Conservation (phyloP, 1,284 basidiomycete genomes). For the Kalmanozyma brasiliensis region DNA sequence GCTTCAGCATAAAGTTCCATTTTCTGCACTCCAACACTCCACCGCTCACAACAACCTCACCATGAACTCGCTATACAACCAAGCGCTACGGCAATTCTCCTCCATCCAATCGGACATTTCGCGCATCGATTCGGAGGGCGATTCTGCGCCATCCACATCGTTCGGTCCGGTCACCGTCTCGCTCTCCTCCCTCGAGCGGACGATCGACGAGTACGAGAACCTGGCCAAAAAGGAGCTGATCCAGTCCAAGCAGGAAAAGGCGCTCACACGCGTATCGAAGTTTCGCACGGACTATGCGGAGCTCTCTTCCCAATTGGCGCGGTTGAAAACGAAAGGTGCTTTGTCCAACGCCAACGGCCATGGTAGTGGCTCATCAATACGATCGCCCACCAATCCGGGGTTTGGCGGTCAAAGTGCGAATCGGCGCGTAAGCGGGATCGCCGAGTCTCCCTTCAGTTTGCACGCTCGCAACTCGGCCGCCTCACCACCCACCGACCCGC, state of each 20-base stretch:
- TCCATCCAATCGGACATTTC: conserved; percentile 64
- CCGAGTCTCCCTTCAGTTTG: conserved; percentile 56
- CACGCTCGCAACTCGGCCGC: conserved; percentile 48
- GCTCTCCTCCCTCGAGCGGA: conserved; percentile 58
- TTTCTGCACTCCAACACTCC: too few species aligned
- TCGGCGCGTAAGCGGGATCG: conserved; percentile 23
- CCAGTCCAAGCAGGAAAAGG: conserved; percentile 65
- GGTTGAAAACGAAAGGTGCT: conserved; percentile 47
- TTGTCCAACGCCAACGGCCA: conserved; percentile 12
- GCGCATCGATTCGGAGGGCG: conserved; percentile 47
- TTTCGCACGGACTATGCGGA: conserved; percentile 62
- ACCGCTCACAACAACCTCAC: not conserved
- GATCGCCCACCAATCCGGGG: conserved; percentile 15
- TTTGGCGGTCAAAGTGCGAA: conserved; percentile 24
- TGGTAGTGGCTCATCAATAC: conserved; percentile 9
- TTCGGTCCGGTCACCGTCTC: conserved; percentile 59
- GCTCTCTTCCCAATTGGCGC: conserved; percentile 43
- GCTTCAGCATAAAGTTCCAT: too few species aligned
- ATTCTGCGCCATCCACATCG: conserved; percentile 24
- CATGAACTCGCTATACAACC: conserved; percentile 67
- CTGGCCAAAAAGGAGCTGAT: conserved; percentile 65
- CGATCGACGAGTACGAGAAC: conserved; percentile 66
- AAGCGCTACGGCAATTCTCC: conserved; percentile 63
- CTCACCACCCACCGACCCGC: conserved; percentile 39
- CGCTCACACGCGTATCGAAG: conserved; percentile 56